Evolutionary conservation across 345 rosid species (phyloP).

Genomic region (Pseudoturritis turrita): DNA sequence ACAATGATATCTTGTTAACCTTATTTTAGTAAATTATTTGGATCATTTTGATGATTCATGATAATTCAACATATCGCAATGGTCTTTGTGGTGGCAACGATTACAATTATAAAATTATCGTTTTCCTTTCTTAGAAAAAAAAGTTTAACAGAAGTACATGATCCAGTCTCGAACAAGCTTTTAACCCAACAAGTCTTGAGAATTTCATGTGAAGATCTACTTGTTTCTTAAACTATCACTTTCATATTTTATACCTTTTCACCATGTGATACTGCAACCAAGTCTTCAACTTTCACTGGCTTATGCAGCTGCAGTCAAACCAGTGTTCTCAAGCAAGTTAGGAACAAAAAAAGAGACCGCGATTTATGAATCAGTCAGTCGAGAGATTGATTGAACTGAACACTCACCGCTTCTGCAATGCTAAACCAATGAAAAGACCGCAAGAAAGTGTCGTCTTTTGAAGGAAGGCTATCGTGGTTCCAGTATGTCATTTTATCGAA

Average conservation of each 20-base stretch:
- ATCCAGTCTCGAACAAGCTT: neutral
- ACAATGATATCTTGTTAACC: too few relatives aligned
- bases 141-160: neutral
- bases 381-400: neutral
- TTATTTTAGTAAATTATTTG: too few relatives aligned
- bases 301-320: conserved; percentile 56
- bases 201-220: neutral
- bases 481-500: conserved; percentile 75
- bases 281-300: conserved; percentile 61
- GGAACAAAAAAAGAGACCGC: neutral
- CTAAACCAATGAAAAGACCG: conserved; percentile 74
- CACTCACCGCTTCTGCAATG: conserved; percentile 72
- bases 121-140: neutral
- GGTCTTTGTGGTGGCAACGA: too few relatives aligned
- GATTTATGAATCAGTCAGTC: neutral
- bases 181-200: conserved; percentile 9
- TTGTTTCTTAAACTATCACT: neutral
- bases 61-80: too few relatives aligned
- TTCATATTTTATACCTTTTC: neutral
- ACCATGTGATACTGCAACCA: conserved; percentile 35
- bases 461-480: conserved; percentile 82
- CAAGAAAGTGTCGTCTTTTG: conserved; percentile 63
- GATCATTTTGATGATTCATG: too few relatives aligned
- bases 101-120: too few relatives aligned
- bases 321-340: conserved; percentile 5